A percentile compares a stretch with the other conserved stretches of the same genome.
Conservation (phyloP, 257 asterid species). For the Primulina eburnea region DNA sequence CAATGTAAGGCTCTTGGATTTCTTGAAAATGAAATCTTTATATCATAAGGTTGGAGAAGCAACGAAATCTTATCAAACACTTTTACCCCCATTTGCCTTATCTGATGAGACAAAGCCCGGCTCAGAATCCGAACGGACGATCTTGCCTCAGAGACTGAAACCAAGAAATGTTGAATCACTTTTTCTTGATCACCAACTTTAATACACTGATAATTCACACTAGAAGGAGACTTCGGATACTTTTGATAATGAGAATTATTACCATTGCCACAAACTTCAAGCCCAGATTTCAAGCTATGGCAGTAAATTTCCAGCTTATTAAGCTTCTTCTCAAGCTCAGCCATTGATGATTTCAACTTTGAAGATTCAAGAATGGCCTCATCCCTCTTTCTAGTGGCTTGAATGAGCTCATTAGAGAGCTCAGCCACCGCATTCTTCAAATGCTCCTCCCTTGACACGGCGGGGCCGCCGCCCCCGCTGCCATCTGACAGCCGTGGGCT, state of each 20-base stretch:
- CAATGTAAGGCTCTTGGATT: constrained; percentile 59
- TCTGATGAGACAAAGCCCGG: constrained; percentile 56
- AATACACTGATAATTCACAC: constrained; percentile 33
- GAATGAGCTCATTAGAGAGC: constrained; percentile 73
- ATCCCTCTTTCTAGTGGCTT: constrained; percentile 68
- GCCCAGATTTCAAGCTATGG: constrained; percentile 70
- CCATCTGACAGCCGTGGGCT: constrained; percentile 56
- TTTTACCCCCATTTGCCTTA: constrained; percentile 59
- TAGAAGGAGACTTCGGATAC: constrained; percentile 31
- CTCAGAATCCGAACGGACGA: constrained; percentile 56
- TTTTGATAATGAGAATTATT: constrained; percentile 19
- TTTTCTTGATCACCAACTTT: constrained; percentile 51
- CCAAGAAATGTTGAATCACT: constrained; percentile 71
- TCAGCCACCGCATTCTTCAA: constrained; percentile 82
- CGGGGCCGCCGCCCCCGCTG: constrained; percentile 32
- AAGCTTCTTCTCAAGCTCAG: constrained; percentile 90
- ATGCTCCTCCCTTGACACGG: constrained; percentile 56
- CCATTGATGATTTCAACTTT: constrained; percentile 67
- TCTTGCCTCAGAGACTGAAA: constrained; percentile 66
- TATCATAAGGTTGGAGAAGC: constrained; percentile 72
- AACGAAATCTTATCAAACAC: constrained; percentile 59
- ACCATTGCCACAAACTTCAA: constrained; percentile 40
- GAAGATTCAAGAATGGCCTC: constrained; percentile 89
- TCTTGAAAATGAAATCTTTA: constrained; percentile 63
- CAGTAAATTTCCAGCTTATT: constrained; percentile 86